Evolutionary conservation across 2,329 filamentous ascomycete genomes (phyloP), one percentile per base, ranked within the genome.

Genomic region (Hyphodiscus sp.): DNA sequence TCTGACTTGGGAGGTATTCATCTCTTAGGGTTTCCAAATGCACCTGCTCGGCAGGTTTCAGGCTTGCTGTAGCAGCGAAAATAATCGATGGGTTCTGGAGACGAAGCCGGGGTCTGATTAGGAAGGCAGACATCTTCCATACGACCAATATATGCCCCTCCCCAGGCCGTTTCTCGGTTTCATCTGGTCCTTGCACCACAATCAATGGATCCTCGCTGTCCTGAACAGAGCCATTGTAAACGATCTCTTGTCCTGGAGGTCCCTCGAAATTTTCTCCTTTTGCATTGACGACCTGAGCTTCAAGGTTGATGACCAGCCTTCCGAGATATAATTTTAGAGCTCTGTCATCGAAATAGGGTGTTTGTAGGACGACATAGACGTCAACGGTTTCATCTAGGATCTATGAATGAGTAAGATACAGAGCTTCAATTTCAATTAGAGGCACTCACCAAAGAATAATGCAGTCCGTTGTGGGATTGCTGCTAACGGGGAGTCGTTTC

Each of bases 331-430:
- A 75, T 52, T 78, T 75, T 19, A 90, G 70, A 0, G 73, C 72
- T 30, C 74, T 68, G 55, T 86, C 78, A 52, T 82, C 77, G 52
- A 79, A 73, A 63, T 78, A 75, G 3, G 83, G 82, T 9, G 83
- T 83, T 63, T 80, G 80, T 53, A 91, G 76, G 11, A 89, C 75
- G 57, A 91, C 73, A 64, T 87, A 82, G 18, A 90, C 76, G 58
- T 84, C 74, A 53, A 87, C 77, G 23, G 81, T 82, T 74, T 91
- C 87, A 78, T 91, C 87, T 91, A 72, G 54, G 66, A 65, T 73
- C 72, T 78, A 71, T 62, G 65, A 70, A 74, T 78, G 69, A 79
- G 78, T 72, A 74, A 71, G 69, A 72, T 64, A 65, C 58, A 60
- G 60, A 65, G 57, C 61, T 60, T 64, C 61, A 58, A 59, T 63